Percentiles rank a stretch among this genome's conserved stretches.
These are phyloP conservation scores for Ophiocordyceps robertsii DNA, from an alignment of 2,329 filamentous ascomycete species.

Conservation along the genomic window DNA sequence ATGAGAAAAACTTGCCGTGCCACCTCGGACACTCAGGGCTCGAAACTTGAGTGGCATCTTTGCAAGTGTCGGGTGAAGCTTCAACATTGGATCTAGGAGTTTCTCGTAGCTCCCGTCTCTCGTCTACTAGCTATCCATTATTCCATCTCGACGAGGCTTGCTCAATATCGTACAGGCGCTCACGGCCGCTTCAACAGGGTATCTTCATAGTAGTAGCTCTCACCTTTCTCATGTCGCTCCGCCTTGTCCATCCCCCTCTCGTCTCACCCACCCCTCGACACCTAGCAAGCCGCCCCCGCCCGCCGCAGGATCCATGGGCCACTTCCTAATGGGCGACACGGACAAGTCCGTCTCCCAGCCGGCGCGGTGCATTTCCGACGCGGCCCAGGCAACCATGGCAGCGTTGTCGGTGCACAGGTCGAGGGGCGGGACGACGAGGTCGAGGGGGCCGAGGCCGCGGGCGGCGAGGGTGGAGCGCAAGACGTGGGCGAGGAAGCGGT, in stretches of 20 bases:
- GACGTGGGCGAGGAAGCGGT: slow-evolving; percentile 62
- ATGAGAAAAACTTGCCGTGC: too few species aligned
- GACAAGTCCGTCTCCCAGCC: slow-evolving; percentile 55
- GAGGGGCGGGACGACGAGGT: slow-evolving; percentile 61
- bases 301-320: slow-evolving; percentile 56
- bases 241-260: not conserved
- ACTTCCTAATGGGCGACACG: slow-evolving; percentile 50
- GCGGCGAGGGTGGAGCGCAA: slow-evolving; percentile 42
- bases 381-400: slow-evolving; percentile 94
- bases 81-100: not conserved
- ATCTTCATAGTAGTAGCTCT: not conserved
- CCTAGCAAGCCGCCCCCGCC: slow-evolving; percentile 47
- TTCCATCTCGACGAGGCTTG: not conserved
- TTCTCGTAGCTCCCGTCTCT: not conserved
- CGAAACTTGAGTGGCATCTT: too few species aligned
- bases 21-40: too few species aligned
- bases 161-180: not conserved
- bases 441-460: slow-evolving; percentile 49
- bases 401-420: slow-evolving; percentile 87
- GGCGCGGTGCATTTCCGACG: slow-evolving; percentile 77
- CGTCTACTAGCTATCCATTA: not conserved
- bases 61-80: too few species aligned
- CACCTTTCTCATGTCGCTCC: not conserved
- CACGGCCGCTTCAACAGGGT: too few species aligned
- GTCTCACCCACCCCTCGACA: slow-evolving; percentile 30